Percentiles rank a stretch among this genome's conserved stretches.
Conservation (phyloP, 495 filamentous ascomycete species). For the Penicillium parvum region DNA sequence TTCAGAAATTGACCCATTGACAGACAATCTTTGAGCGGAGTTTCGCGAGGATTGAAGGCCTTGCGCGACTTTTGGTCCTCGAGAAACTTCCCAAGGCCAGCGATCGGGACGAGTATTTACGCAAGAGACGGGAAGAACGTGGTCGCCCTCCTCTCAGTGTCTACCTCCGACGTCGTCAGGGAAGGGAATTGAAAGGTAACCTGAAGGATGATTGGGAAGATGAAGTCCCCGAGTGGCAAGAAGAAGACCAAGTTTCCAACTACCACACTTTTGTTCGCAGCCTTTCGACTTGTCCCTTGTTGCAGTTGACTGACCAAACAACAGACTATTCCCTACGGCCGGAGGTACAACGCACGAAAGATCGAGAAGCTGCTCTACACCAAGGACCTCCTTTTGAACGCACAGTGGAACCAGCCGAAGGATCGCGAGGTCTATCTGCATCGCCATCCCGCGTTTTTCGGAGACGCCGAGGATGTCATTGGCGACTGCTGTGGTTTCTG, state of each 20-base stretch:
- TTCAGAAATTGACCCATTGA: background rate
- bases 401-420: slow-evolving; percentile 75
- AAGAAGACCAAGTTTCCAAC: slow-evolving; percentile 65
- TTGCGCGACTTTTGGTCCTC: slow-evolving; percentile 75
- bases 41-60: slow-evolving; percentile 65
- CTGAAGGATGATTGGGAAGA: slow-evolving; percentile 69
- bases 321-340: slow-evolving; percentile 68
- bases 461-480: slow-evolving; percentile 60
- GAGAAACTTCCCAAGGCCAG: slow-evolving; percentile 64
- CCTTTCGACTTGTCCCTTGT: background rate
- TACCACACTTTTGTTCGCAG: slow-evolving; percentile 65
- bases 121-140: slow-evolving; percentile 61
- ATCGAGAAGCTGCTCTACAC: slow-evolving; percentile 77
- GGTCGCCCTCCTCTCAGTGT: slow-evolving; percentile 49
- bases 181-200: slow-evolving; percentile 44
- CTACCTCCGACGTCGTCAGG: slow-evolving; percentile 13
- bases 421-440: slow-evolving; percentile 69
- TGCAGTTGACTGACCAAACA: background rate
- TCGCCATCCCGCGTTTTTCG: slow-evolving; percentile 73
- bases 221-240: slow-evolving; percentile 77
- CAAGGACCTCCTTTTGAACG: slow-evolving; percentile 76
- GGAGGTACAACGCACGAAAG: slow-evolving; percentile 61
- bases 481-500: slow-evolving; percentile 77
- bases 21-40: slow-evolving; percentile 76
- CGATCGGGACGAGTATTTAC: slow-evolving; percentile 63